Evolutionary conservation across 768 basidiomycete species (phyloP).

Genomic region (Nidula microcarpa): DNA sequence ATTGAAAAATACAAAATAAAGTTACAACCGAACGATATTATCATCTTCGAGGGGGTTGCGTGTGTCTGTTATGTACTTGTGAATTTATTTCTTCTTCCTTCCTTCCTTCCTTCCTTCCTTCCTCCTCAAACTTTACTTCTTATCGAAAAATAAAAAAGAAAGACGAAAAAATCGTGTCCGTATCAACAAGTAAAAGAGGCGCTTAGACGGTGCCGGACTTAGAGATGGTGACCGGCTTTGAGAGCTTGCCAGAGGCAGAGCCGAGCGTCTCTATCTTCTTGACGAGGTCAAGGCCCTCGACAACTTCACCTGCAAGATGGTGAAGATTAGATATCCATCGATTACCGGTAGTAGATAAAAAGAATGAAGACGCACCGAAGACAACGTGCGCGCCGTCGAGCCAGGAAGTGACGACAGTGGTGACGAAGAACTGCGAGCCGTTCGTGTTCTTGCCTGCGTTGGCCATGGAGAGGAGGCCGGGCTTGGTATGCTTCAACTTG

Average conservation of each 20-base stretch:
- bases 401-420: constrained; percentile 74
- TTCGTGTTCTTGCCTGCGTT: constrained; percentile 84
- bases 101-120: too few relatives aligned
- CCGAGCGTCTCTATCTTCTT: constrained; percentile 40
- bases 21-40: too few relatives aligned
- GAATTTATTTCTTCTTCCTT: too few relatives aligned
- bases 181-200: too few relatives aligned
- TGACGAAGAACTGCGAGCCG: constrained; percentile 88
- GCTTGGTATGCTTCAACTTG: constrained; percentile 66
- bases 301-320: constrained; percentile 49
- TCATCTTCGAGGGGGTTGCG: too few relatives aligned
- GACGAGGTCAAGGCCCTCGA: constrained; percentile 59
- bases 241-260: constrained; percentile 33
- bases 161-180: too few relatives aligned
- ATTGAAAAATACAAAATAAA: too few relatives aligned
- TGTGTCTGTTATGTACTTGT: too few relatives aligned
- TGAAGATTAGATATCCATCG: not conserved
- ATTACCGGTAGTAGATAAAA: constrained; percentile 1
- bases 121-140: too few relatives aligned
- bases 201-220: constrained; percentile 46
- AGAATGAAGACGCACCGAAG: constrained; percentile 51
- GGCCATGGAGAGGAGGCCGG: constrained; percentile 72
- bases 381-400: constrained; percentile 85
- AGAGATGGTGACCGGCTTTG: constrained; percentile 47
- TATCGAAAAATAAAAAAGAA: too few relatives aligned